Conservation (phyloP, 228 moss, liverwort and hornwort species). For the Sphagnum fallax region DNA sequence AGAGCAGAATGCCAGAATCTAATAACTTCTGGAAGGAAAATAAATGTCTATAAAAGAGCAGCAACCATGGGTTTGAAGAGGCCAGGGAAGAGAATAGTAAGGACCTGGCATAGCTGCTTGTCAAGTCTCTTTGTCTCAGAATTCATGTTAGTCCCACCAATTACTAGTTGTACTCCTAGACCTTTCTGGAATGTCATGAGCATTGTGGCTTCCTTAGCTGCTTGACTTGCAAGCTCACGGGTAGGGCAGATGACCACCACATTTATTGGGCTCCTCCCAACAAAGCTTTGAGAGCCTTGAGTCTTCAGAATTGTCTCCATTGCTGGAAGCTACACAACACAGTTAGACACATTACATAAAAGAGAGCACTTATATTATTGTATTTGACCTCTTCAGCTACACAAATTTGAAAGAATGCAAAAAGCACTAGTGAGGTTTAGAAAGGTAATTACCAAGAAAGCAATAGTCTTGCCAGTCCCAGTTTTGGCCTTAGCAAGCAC, state of each 20-base stretch:
- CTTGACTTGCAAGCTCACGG: slow-evolving; percentile 88
- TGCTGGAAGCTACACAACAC: slow-evolving; percentile 62
- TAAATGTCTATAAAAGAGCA: too few species aligned
- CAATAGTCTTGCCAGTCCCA: slow-evolving; percentile 97
- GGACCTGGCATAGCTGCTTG: slow-evolving; percentile 78
- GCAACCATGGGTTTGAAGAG: too few species aligned
- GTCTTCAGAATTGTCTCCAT: slow-evolving; percentile 74
- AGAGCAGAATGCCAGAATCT: too few species aligned
- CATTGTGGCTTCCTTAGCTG: slow-evolving; percentile 79
- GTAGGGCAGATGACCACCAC: slow-evolving; percentile 91
- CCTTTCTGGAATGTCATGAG: slow-evolving; percentile 78
- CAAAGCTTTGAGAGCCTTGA: slow-evolving; percentile 5
- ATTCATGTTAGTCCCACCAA: slow-evolving; percentile 83
- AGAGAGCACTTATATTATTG: neutral
- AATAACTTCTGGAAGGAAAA: too few species aligned
- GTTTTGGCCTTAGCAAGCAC: slow-evolving; percentile 96
- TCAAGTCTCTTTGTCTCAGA: slow-evolving; percentile 67
- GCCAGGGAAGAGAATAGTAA: neutral
- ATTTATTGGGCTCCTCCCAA: slow-evolving; percentile 53
- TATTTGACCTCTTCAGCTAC: neutral
- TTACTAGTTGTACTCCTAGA: slow-evolving; percentile 84
- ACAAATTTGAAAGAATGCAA: too few species aligned
- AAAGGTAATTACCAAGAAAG: slow-evolving; percentile 61
- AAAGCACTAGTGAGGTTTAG: too few species aligned
- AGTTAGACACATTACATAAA: neutral